Conservation (phyloP, 257 asterid species). For the Haberlea rhodopensis region DNA sequence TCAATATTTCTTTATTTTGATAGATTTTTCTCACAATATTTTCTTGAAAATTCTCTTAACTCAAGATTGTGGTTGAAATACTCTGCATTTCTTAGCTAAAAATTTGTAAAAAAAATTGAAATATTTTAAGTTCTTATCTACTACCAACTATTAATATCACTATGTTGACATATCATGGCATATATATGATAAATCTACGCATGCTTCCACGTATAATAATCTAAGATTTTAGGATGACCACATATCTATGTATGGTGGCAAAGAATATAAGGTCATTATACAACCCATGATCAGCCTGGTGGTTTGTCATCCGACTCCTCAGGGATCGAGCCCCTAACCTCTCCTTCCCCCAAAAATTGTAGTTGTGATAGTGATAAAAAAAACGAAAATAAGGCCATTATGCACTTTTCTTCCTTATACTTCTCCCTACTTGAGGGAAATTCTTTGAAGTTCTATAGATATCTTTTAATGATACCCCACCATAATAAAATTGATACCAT, state of each 20-base stretch:
- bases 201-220: slow-evolving; percentile 22
- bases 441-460: background rate
- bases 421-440: background rate
- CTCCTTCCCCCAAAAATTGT: too few relatives aligned
- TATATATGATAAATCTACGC: background rate
- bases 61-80: background rate
- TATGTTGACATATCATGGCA: slow-evolving; percentile 26
- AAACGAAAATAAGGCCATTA: too few relatives aligned
- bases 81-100: background rate
- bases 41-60: background rate
- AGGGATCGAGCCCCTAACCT: too few relatives aligned
- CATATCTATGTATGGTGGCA: background rate
- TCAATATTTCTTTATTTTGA: background rate
- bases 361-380: too few relatives aligned
- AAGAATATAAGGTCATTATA: too few relatives aligned
- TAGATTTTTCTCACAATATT: background rate
- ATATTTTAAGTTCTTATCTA: background rate
- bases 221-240: background rate
- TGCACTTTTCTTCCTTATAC: background rate
- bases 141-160: background rate
- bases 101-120: background rate
- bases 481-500: background rate
- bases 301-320: too few relatives aligned
- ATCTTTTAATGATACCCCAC: background rate
- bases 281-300: too few relatives aligned